Evolutionary conservation across 345 rosid species (phyloP), one percentile per base, ranked within the genome.

Genomic region (Aquilaria malaccensis): DNA sequence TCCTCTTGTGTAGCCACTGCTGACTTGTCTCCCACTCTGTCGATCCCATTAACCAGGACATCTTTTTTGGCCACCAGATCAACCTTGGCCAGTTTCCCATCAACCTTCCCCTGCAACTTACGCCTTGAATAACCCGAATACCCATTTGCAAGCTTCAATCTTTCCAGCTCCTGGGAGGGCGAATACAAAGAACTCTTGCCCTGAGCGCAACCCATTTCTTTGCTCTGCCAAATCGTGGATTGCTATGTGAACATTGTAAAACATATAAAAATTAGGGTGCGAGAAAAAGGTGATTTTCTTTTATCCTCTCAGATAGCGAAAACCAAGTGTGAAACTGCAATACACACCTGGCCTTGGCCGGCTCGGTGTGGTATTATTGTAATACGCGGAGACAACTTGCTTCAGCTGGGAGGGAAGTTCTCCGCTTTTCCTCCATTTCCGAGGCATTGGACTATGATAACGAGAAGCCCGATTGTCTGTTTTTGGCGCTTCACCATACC

Each of bases 141-240:
- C 14, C 71, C 72, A 33, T 46, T 22, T 43, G 69, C 72, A 2
- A 49, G 51, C 59, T 76, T 81, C 70, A 74, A 11, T 49, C 13
- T 65, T 14, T 71, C 70, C 3, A 65, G 67, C 12, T 56, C 56
- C 47, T 30, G 55, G 43, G 67, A 22, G 11, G 78, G 14, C 9
- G 85, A 73, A 0, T 75, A 77, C 47, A 14, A 22, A 3, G 45
- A 56, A 30, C 13, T 37, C 75, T 64, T 78, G 33, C 55, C 56
- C 52, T 63, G 76, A 65, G 53, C 49, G 50, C 85, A 80, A 37
- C 88, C 88, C 85, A 85, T 85, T 5, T 57, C 50, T 55, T 51
- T 65, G 59, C 50, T 50, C 63, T 62, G 33, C 32, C 59, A 30
- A 3, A 52, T 2, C 62, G 70, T 33, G 5, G 63, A 62, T 50